phyloP scores from a whole-genome alignment of 495 filamentous ascomycete species.

The Chaetomium tenue region DNA sequence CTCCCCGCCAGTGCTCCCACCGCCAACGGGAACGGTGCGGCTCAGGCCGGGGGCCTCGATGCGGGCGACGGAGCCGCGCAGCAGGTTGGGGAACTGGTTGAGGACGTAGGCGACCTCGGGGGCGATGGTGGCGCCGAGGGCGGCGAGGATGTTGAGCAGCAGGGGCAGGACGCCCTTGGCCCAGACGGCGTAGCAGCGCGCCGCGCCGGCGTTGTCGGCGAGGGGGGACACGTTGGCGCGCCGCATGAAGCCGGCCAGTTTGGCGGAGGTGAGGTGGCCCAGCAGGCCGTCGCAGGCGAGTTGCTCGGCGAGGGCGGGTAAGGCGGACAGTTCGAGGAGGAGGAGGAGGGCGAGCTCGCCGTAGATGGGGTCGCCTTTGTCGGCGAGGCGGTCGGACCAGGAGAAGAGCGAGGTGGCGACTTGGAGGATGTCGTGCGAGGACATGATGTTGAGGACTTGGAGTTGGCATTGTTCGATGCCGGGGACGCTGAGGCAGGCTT shows the following conservation, averaged over 20 bases:
- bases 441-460: conserved; percentile 64
- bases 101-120: conserved; percentile 83
- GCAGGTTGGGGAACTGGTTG: conserved; percentile 75
- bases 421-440: conserved; percentile 67
- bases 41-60: conserved; percentile 55
- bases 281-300: conserved; percentile 83
- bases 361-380: conserved; percentile 85
- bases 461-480: conserved; percentile 59
- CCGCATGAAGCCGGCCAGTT: conserved; percentile 66
- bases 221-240: conserved; percentile 69
- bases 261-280: conserved; percentile 71
- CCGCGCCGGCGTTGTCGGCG: conserved; percentile 50
- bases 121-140: conserved; percentile 73
- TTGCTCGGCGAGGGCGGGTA: conserved; percentile 82
- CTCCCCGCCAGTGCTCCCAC: no score
- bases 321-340: conserved; percentile 78
- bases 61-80: conserved; percentile 59
- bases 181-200: conserved; percentile 80
- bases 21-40: conserved; percentile 42
- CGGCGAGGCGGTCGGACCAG: conserved; percentile 79
- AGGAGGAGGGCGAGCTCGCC: conserved; percentile 85
- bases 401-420: conserved; percentile 85
- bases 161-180: conserved; percentile 80
- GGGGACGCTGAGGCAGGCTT: conserved; percentile 72
- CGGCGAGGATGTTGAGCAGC: conserved; percentile 82